A percentile compares a stretch with the other conserved stretches of the same genome.
Conservation (phyloP, 768 basidiomycete species). For the Lepiota brunneoincarnata region DNA sequence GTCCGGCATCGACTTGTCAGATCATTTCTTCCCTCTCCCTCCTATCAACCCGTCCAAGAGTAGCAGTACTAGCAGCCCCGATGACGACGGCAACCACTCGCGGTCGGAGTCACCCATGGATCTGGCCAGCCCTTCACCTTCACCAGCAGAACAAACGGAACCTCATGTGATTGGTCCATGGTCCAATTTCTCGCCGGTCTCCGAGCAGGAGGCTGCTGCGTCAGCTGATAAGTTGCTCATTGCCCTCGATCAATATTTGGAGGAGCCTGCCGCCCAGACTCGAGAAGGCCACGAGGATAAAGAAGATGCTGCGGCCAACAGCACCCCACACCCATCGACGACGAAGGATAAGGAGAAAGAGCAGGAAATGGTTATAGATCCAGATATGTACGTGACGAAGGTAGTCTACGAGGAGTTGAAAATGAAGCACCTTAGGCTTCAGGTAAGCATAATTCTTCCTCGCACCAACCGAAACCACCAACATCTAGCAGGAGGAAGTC, state of each 20-base stretch:
- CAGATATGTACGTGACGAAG: conserved; percentile 3
- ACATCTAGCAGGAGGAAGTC: conserved; percentile 29
- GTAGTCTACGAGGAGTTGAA: conserved; percentile 9
- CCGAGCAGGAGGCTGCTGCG: neutral
- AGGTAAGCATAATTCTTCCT: conserved; percentile 16
- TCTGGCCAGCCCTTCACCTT: conserved; percentile 37
- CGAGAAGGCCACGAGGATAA: conserved; percentile 3
- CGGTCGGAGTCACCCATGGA: conserved; percentile 49
- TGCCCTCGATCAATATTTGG: neutral
- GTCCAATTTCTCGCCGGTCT: conserved; percentile 35
- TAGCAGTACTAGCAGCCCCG: no score
- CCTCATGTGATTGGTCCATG: conserved; percentile 42
- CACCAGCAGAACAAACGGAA: conserved; percentile 23
- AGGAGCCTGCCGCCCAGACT: neutral
- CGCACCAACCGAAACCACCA: conserved; percentile 4
- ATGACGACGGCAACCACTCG: conserved; percentile 20
- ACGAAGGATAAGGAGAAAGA: conserved; percentile 1
- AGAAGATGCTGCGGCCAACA: neutral
- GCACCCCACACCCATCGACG: neutral
- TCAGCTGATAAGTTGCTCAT: neutral
- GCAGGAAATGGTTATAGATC: conserved; percentile 15
- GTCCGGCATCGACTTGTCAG: neutral
- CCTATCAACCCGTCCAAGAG: neutral
- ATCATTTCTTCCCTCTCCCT: neutral
- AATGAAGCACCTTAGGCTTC: conserved; percentile 14